Base-by-base conservation (phyloP, 257 asterid species). In the Solanum megistacrolobum region DNA sequence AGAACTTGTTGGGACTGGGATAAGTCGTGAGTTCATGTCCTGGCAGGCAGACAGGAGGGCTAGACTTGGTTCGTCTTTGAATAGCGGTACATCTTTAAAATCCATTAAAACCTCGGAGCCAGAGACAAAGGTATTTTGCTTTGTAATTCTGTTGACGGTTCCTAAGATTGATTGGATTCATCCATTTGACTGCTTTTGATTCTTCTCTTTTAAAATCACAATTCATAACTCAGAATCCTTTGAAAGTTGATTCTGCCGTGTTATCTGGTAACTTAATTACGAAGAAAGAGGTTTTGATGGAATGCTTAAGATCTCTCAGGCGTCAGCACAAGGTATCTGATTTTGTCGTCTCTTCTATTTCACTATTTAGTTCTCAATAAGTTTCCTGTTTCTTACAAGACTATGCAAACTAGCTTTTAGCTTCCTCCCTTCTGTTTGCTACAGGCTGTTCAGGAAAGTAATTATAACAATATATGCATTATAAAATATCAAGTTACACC, bases 281-380 rank as follows among this genome's bases (percentile, higher is more conserved):
- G 73, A 83, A 86, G 72, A 89, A 68, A 72, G 94, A 95, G 71
- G 87, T 79, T 74, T 88, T 95, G 93, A 92, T 93, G 86, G 94
- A 93, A 83, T 94, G 98, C 88, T 92, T 96, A 90, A 92, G 93
- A 92, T 92, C 94, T 89, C 91, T 96, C 43, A 96, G 91, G 92
- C 90, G 65, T 87, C 96, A 25, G 90, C 84, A 92, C 92, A 90
- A 92, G 98, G 98, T 95, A 92, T 32, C 88, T 38, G 78, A 39
- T 86, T 18, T n/a, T 14, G 6, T 23, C 62, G 48, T 21, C 65
- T n/a, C 81, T 65, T 85, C 81, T 85, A 20, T 36, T 16, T 84
- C 87, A 36, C 87, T 84, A 14, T 35, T 18, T 84, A 12, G 78
- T 38, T 84, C 58, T 65, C 79, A 84, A n/a, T 8, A 29, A 60